Base-by-base conservation (phyloP, 768 basidiomycete genomes). In the Mycena olivaceomarginata region DNA sequence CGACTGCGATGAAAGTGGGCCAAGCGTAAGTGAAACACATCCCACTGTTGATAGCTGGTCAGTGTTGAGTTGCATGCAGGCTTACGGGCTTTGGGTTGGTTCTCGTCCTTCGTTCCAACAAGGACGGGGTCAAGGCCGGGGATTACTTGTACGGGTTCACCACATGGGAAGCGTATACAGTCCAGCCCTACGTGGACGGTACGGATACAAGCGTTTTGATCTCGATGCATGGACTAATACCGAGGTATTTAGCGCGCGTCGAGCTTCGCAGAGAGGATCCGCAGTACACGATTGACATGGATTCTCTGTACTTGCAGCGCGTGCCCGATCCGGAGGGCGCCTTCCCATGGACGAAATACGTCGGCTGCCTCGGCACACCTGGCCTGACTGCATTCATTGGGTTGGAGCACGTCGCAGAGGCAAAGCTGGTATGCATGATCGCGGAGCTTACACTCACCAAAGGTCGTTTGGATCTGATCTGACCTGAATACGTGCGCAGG, bases 71-170 rank as follows among this genome's bases (percentile, higher is more conserved):
- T 41, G 25, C 10, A 59, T 16, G n/a, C 5, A 82, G 79, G 7
- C 25, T 78, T n/a, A n/a, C 25, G 5, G 76, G 76, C 31, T 80
- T 76, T 70, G 84, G 79, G 9, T 75, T 88, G 48, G 84, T 81
- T 18, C 57, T 81, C 41, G 85, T 87, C 48, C 66, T 87, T 20
- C 82, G 85, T 16, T 85, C 84, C 4, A 85, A 86, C 66, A 80
- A 82, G 40, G 67, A 80, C 11, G 71, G 77, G 5, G 79, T 82
- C 75, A 80, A 82, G 48, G 76, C 74, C 2, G 87, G 87, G 2
- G 80, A 83, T 48, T 81, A 85, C 59, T 79, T 87, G 72, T 85
- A 83, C 68, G 84, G 84, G 8, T 76, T 81, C 48, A 45, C 81
- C 72, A 65, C 66, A 78, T 81, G 80, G 78, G 81, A 78, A 16